These are phyloP conservation scores for Penicillium macrosclerotiorum DNA, from an alignment of 495 filamentous ascomycete genomes.

Conservation along the genomic window DNA sequence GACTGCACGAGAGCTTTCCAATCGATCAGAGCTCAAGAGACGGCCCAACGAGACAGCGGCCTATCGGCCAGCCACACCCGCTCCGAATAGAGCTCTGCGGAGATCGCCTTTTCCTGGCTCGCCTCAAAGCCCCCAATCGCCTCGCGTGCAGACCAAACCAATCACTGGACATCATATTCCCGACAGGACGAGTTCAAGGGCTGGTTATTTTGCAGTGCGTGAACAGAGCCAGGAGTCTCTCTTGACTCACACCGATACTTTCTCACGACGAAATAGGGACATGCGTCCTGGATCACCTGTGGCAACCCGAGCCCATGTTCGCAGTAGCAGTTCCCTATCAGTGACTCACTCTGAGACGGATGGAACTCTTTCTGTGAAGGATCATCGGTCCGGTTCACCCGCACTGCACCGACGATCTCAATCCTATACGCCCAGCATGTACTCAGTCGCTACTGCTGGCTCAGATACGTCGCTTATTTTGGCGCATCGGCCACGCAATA, in stretches of 20 bases:
- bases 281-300: constrained; percentile 50
- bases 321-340: constrained; percentile 48
- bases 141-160: constrained; percentile 21
- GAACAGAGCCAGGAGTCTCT: constrained; percentile 56
- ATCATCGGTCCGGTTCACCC: constrained; percentile 32
- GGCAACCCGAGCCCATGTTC: constrained; percentile 42
- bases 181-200: constrained; percentile 29
- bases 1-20: constrained; percentile 13
- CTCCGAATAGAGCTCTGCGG: constrained; percentile 40
- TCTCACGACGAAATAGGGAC: constrained; percentile 50
- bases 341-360: constrained; percentile 49
- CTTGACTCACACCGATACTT: constrained; percentile 59
- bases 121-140: constrained; percentile 22
- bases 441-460: constrained; percentile 63
- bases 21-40: constrained; percentile 8
- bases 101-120: constrained; percentile 34
- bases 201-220: constrained; percentile 51
- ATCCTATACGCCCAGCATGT: constrained; percentile 60
- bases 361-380: constrained; percentile 29
- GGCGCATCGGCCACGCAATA: constrained; percentile 49
- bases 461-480: constrained; percentile 65
- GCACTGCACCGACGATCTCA: constrained; percentile 29
- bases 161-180: constrained; percentile 18
- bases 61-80: constrained; percentile 20
- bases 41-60: constrained; percentile 11